Evolutionary conservation across 2,329 filamentous ascomycete species (phyloP).

Genomic region (Penicillium corylophilum): DNA sequence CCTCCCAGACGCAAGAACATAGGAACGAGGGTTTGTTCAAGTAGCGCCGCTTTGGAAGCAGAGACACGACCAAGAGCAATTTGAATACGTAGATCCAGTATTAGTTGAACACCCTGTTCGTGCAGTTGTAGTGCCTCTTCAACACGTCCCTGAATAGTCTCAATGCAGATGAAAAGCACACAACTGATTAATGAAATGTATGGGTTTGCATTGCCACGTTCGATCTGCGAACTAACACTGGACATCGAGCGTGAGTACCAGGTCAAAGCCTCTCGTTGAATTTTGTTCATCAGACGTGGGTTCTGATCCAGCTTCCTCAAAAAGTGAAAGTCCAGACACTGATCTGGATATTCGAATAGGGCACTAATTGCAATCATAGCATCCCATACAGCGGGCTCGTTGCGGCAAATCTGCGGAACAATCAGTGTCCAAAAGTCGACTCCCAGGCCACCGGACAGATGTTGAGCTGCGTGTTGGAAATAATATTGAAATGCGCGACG

Average conservation of each 20-base stretch:
- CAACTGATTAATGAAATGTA: slow-evolving; percentile 33
- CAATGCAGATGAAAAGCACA: slow-evolving; percentile 36
- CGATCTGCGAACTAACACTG: slow-evolving; percentile 24
- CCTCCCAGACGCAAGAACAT: slow-evolving; percentile 29
- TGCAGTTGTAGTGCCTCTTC: slow-evolving; percentile 28
- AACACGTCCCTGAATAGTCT: slow-evolving; percentile 25
- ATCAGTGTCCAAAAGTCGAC: slow-evolving; percentile 23
- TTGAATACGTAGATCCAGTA: slow-evolving; percentile 21
- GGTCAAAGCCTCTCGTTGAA: slow-evolving; percentile 23
- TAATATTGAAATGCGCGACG: slow-evolving; percentile 29
- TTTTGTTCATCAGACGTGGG: background rate
- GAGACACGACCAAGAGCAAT: slow-evolving; percentile 10
- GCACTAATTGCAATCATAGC: slow-evolving; percentile 24
- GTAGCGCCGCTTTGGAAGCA: slow-evolving; percentile 13
- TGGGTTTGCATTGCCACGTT: slow-evolving; percentile 20
- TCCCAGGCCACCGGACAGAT: slow-evolving; percentile 16
- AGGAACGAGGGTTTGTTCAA: slow-evolving; percentile 30
- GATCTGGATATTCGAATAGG: slow-evolving; percentile 20
- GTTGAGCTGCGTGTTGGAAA: slow-evolving; percentile 16
- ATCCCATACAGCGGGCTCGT: slow-evolving; percentile 27
- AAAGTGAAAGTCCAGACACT: slow-evolving; percentile 10
- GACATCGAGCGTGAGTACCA: slow-evolving; percentile 36
- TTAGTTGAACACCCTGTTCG: slow-evolving; percentile 25
- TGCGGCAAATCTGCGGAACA: slow-evolving; percentile 21
- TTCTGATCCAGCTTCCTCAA: background rate